These are phyloP conservation scores for Neonectria magnoliae DNA, from an alignment of 2,329 filamentous ascomycete species.

Conservation along the genomic window DNA sequence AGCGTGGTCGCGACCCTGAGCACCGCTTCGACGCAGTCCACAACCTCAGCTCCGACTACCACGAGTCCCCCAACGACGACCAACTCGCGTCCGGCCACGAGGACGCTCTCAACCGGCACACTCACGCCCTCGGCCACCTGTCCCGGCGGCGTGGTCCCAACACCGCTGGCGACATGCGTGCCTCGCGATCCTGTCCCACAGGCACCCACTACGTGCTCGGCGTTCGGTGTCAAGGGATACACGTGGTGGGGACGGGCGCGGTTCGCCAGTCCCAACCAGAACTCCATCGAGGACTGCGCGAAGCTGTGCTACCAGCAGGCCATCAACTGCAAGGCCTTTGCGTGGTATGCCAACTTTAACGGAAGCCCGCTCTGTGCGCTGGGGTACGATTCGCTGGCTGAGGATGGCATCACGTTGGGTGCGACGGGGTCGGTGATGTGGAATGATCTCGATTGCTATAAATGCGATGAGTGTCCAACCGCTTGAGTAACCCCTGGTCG, in stretches of 20 bases:
- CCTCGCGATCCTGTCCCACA: background rate
- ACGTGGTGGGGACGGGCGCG: conserved; percentile 12
- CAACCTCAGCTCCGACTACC: background rate
- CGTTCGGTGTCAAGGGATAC: conserved; percentile 9
- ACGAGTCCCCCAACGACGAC: background rate
- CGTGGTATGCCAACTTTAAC: conserved; percentile 1
- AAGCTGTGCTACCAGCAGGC: conserved; percentile 15
- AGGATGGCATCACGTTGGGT: conserved; percentile 1
- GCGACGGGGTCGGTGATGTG: conserved; percentile 1
- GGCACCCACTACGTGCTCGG: background rate
- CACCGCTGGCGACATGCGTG: conserved; percentile 10
- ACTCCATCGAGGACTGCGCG: conserved; percentile 6
- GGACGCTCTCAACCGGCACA: background rate
- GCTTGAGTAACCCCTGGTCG: no score
- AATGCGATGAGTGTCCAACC: conserved; percentile 8
- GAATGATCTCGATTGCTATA: conserved; percentile 12
- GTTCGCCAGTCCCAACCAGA: conserved; percentile 9
- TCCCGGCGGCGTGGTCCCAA: conserved; percentile 4
- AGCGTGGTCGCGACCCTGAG: no score
- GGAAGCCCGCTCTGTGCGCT: conserved; percentile 8
- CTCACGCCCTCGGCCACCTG: conserved; percentile 5
- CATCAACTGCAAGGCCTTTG: conserved; percentile 16
- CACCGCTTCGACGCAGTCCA: no score
- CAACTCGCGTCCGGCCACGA: conserved; percentile 1
- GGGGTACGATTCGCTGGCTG: conserved; percentile 8